Conservation (phyloP, 192 early-diverging fungal genomes). For the Coemansia sp. region DNA sequence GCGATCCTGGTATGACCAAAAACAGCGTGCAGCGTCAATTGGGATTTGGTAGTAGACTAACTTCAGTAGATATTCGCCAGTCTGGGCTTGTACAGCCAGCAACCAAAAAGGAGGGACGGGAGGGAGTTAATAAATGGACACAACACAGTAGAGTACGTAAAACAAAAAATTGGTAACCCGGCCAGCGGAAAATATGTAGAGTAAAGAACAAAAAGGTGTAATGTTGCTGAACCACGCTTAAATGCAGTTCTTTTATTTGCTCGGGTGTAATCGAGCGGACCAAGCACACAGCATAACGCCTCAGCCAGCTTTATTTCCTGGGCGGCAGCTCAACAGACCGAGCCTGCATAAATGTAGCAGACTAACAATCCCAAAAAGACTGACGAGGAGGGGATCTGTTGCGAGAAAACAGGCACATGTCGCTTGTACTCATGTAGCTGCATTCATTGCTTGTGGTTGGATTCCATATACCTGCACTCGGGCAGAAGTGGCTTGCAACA, state of each 20-base stretch:
- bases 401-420: background rate
- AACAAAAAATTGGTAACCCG: background rate
- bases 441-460: background rate
- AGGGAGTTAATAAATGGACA: slow-evolving; percentile 3
- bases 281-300: background rate
- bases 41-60: background rate
- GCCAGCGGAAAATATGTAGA: background rate
- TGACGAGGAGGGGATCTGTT: background rate
- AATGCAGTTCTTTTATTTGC: background rate
- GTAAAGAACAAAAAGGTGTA: background rate
- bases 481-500: background rate
- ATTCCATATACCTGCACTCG: background rate
- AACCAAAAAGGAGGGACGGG: background rate
- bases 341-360: background rate
- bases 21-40: slow-evolving; percentile 3
- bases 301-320: background rate
- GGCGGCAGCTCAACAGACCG: background rate
- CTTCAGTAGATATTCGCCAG: slow-evolving; percentile 1
- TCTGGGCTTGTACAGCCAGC: background rate
- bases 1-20: slow-evolving; percentile 12
- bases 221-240: background rate
- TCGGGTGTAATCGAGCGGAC: background rate
- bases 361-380: background rate
- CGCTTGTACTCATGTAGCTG: background rate
- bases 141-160: background rate